Conservation (phyloP, 441 rosid species). For the Melastoma candidum region DNA sequence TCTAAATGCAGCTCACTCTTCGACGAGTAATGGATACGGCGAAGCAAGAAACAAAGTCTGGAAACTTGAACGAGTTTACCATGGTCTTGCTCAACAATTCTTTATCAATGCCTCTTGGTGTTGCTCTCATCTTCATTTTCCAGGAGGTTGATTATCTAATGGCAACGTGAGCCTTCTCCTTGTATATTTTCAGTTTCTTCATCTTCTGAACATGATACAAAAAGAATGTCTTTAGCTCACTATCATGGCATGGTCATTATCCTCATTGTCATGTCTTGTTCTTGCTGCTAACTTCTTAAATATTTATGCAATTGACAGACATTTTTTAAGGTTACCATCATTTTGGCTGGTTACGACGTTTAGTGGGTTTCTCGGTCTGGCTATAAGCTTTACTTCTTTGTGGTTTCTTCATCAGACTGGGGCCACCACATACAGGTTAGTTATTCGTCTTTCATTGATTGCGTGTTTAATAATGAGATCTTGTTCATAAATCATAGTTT, state of each 20-base stretch:
- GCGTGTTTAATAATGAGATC: not conserved
- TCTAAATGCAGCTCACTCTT: conserved; percentile 65
- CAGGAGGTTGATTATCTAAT: conserved; percentile 79
- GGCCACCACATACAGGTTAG: conserved; percentile 96
- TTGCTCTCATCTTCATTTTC: conserved; percentile 64
- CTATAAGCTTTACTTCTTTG: conserved; percentile 97
- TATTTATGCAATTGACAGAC: conserved; percentile 34
- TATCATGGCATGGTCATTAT: too few species aligned
- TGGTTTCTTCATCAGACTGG: conserved; percentile 99
- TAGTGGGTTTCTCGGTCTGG: conserved; percentile 90
- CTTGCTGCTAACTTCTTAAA: too few species aligned
- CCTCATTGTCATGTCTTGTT: too few species aligned
- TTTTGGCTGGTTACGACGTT: conserved; percentile 89
- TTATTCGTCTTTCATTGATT: conserved; percentile 6
- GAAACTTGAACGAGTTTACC: conserved; percentile 87
- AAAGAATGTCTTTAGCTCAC: too few species aligned
- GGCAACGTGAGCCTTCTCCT: conserved; percentile 48
- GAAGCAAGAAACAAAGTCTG: conserved; percentile 82
- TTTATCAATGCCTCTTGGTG: conserved; percentile 82
- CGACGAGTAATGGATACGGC: conserved; percentile 97
- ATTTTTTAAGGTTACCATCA: conserved; percentile 65
- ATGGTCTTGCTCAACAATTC: conserved; percentile 95
- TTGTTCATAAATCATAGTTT: too few species aligned
- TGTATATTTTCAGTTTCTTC: not conserved
- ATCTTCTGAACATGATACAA: too few species aligned